Percentiles rank a stretch among this genome's conserved stretches.
Conservation (phyloP, 306 rosid species). For the Ammopiptanthus mongolicus region DNA sequence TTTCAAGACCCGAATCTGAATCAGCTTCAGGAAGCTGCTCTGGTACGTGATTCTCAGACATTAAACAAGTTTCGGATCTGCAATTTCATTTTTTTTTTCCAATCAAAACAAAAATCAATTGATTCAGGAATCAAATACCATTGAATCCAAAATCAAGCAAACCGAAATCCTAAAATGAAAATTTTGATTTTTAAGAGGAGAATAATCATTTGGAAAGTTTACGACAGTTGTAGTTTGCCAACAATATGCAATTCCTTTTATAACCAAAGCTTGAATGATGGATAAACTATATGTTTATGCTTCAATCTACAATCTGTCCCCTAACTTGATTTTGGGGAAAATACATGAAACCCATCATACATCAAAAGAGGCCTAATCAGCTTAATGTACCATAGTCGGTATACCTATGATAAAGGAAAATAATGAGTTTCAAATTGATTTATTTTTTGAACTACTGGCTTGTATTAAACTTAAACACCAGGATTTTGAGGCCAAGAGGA, state of each 20-base stretch:
- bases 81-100: background rate
- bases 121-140: background rate
- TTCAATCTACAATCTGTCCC: slow-evolving; percentile 13
- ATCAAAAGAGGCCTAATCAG: slow-evolving; percentile 19
- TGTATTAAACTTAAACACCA: slow-evolving; percentile 11
- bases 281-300: background rate
- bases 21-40: slow-evolving; percentile 11
- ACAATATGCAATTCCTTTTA: slow-evolving; percentile 9
- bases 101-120: background rate
- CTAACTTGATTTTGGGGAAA: background rate
- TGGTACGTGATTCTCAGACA: slow-evolving; percentile 55
- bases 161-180: slow-evolving; percentile 26
- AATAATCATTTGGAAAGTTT: background rate
- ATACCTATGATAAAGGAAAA: slow-evolving; percentile 22
- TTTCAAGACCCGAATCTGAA: slow-evolving; percentile 22
- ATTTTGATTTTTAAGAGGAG: background rate
- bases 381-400: slow-evolving; percentile 17
- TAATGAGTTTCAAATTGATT: slow-evolving; percentile 10
- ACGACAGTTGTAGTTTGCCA: slow-evolving; percentile 30
- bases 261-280: background rate
- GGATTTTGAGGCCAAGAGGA: slow-evolving; percentile 33
- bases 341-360: slow-evolving; percentile 20
- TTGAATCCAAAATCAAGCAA: background rate
- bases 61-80: slow-evolving; percentile 40
- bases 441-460: background rate